Conservation (phyloP, 2,329 filamentous ascomycete genomes). For the Amesomyces nigricolor region DNA sequence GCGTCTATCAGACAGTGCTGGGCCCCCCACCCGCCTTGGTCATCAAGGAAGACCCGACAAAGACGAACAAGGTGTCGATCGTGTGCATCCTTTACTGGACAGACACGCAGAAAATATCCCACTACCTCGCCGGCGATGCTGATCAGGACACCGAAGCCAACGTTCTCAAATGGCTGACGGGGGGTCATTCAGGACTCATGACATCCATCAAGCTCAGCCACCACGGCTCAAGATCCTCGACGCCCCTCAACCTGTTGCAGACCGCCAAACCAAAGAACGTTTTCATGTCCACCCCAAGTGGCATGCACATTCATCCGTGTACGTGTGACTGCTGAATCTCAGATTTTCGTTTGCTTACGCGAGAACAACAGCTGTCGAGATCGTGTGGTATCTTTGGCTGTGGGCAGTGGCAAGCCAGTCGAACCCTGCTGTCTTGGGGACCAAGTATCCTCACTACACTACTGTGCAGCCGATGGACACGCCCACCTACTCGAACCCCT, state of each 20-base stretch:
- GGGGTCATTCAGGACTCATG: not conserved
- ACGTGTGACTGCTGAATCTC: not conserved
- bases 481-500: not conserved
- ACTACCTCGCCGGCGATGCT: conserved; percentile 9
- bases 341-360: too few species aligned
- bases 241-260: not conserved
- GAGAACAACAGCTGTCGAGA: not conserved
- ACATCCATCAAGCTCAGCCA: conserved; percentile 3
- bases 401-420: not conserved
- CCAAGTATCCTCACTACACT: conserved; percentile 7
- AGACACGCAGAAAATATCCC: not conserved
- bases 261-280: not conserved
- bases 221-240: conserved; percentile 3
- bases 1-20: not conserved
- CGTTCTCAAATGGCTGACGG: not conserved
- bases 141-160: not conserved
- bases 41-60: not conserved
- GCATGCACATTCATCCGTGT: not conserved
- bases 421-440: conserved; percentile 4
- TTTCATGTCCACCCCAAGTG: conserved; percentile 6
- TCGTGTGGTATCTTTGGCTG: conserved; percentile 5
- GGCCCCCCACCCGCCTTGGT: not conserved
- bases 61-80: conserved; percentile 5
- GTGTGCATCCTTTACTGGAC: conserved; percentile 8
- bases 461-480: not conserved